phyloP scores from a whole-genome alignment of 352 stramenopile species.

The Phytophthora ohioensis region DNA sequence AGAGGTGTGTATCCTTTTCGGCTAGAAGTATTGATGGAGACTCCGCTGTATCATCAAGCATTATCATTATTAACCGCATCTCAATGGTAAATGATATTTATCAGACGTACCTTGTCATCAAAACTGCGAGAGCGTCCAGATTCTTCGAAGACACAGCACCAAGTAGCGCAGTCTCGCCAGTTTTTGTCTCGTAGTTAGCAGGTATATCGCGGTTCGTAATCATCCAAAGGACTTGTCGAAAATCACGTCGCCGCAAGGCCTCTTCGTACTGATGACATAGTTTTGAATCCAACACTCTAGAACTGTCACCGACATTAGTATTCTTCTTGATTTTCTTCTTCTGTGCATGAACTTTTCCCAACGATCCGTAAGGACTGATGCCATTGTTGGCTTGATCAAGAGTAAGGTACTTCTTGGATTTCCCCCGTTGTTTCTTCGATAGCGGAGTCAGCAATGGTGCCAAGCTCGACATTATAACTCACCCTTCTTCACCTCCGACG shows the following conservation, averaged over 20 bases:
- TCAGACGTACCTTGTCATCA: conserved; percentile 54
- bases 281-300: conserved; percentile 14
- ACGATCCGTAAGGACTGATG: conserved; percentile 16
- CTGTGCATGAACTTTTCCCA: neutral
- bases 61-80: neutral
- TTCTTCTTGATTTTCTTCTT: conserved; percentile 13
- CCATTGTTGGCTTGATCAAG: neutral
- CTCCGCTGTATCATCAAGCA: conserved; percentile 40
- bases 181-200: conserved; percentile 59
- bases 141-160: conserved; percentile 63
- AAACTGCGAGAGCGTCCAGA: conserved; percentile 43
- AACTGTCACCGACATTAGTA: neutral
- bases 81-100: neutral
- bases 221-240: conserved; percentile 72
- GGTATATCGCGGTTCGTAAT: conserved; percentile 65
- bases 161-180: conserved; percentile 68
- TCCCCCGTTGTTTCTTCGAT: conserved; percentile 27
- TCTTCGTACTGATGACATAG: conserved; percentile 53
- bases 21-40: conserved; percentile 65
- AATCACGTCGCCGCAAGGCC: conserved; percentile 66
- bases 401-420: conserved; percentile 32
- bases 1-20: conserved; percentile 71
- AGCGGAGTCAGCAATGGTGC: conserved; percentile 15
- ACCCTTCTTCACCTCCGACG: conserved; percentile 4
- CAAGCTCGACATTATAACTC: conserved; percentile 26